phyloP scores from a whole-genome alignment of 2,329 filamentous ascomycete species.

The Endocalyx cinctus region DNA sequence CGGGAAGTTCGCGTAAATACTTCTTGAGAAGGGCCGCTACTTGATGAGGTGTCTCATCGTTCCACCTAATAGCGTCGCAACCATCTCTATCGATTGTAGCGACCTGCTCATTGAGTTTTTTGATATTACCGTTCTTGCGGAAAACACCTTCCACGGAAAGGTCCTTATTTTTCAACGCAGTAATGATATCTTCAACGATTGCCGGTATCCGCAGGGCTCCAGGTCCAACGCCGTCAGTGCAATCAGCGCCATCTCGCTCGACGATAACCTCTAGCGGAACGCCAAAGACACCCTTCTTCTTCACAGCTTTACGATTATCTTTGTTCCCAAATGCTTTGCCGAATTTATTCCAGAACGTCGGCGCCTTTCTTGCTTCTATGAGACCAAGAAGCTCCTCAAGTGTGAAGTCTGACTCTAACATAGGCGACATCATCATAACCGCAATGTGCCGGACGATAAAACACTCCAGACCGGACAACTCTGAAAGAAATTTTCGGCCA shows the following conservation, averaged over 20 bases:
- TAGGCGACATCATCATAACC: slow-evolving; percentile 88
- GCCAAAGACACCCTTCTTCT: slow-evolving; percentile 93
- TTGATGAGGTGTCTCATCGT: slow-evolving; percentile 86
- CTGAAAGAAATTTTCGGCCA: slow-evolving; percentile 85
- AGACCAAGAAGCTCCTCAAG: slow-evolving; percentile 87
- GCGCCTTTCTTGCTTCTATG: slow-evolving; percentile 83
- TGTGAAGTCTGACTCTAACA: slow-evolving; percentile 86
- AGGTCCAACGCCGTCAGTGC: slow-evolving; percentile 93
- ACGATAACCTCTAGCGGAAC: slow-evolving; percentile 84
- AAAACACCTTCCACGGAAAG: slow-evolving; percentile 98
- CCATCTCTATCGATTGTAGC: slow-evolving; percentile 83
- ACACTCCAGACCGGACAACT: slow-evolving; percentile 90
- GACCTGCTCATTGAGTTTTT: slow-evolving; percentile 79
- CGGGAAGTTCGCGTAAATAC: slow-evolving; percentile 88
- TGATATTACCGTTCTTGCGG: slow-evolving; percentile 98
- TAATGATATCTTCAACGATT: slow-evolving; percentile 91
- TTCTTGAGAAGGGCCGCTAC: slow-evolving; percentile 92
- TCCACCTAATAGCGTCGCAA: slow-evolving; percentile 79
- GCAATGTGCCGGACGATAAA: slow-evolving; percentile 96
- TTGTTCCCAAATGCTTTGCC: slow-evolving; percentile 88
- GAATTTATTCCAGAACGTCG: slow-evolving; percentile 97
- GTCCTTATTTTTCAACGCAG: slow-evolving; percentile 97
- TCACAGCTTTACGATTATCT: slow-evolving; percentile 68
- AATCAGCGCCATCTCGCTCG: slow-evolving; percentile 91
- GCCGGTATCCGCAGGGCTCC: slow-evolving; percentile 86